A percentile compares a stretch with the other conserved stretches of the same genome.
Evolutionary conservation across 768 basidiomycete genomes (phyloP).

Genomic region (Phlebiopsis gigantea): DNA sequence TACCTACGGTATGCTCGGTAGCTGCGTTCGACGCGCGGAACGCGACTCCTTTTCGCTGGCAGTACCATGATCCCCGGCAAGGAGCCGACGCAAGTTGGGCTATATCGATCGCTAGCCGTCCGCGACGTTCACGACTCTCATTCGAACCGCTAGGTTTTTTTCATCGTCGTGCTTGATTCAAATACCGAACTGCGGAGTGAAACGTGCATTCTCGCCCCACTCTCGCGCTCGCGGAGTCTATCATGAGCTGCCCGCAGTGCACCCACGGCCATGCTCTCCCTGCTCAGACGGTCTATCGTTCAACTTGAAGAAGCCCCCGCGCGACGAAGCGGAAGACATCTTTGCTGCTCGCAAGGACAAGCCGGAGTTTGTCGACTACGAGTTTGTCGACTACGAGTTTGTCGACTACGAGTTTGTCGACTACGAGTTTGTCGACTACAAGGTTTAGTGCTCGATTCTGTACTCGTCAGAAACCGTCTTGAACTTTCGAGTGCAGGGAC

Average conservation of each 20-base stretch:
- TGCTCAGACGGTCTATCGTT: constrained; percentile 31
- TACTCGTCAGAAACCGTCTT: not conserved
- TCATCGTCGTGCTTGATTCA: too few species aligned
- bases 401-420: too few species aligned
- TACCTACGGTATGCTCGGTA: constrained; percentile 49
- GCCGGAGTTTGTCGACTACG: constrained; percentile 26
- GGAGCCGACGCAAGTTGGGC: constrained; percentile 58
- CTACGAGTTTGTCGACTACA: too few species aligned
- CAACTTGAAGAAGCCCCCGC: constrained; percentile 14
- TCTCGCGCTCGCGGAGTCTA: too few species aligned
- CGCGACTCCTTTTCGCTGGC: constrained; percentile 50
- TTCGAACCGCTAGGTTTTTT: too few species aligned
- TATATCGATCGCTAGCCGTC: too few species aligned
- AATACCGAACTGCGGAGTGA: too few species aligned
- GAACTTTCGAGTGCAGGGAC: constrained; percentile 32
- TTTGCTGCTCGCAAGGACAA: constrained; percentile 27
- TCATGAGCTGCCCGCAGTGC: too few species aligned
- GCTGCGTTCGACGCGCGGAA: constrained; percentile 42
- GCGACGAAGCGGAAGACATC: constrained; percentile 25
- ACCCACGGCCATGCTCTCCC: too few species aligned
- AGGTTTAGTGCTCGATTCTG: constrained; percentile 18
- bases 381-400: constrained; percentile 33
- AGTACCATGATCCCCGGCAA: constrained; percentile 60
- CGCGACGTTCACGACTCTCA: too few species aligned
- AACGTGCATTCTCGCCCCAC: too few species aligned